Percentiles rank a stretch among this genome's conserved stretches.
Conservation (phyloP, 371 early-diverging fungal species). For the Basidiobolus meristosporus region DNA sequence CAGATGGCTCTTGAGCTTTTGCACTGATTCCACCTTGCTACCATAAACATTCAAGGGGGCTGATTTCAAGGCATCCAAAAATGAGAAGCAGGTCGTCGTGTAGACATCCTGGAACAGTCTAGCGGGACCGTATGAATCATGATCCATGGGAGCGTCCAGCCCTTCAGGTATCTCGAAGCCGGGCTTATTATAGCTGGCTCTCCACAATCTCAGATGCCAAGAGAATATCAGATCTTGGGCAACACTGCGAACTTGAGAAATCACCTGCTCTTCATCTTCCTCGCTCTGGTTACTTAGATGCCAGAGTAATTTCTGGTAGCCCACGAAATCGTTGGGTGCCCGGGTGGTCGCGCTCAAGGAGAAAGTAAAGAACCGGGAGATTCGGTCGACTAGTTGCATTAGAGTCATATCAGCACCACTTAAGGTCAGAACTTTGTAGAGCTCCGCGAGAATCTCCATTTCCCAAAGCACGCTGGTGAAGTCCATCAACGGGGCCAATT, state of each 20-base stretch:
- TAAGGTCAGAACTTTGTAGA: conserved; percentile 9
- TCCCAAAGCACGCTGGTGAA: conserved; percentile 24
- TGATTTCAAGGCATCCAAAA: conserved; percentile 14
- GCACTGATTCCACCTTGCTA: too few species aligned
- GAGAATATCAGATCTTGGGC: conserved; percentile 15
- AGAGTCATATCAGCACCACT: conserved; percentile 1
- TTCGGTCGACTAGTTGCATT: conserved; percentile 6
- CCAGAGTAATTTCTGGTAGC: conserved; percentile 48
- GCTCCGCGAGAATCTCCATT: conserved; percentile 22
- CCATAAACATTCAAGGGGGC: not conserved
- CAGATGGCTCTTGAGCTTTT: too few species aligned
- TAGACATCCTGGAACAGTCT: conserved; percentile 32
- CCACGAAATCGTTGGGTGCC: conserved; percentile 36
- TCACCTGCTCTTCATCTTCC: too few species aligned
- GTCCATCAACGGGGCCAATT: conserved; percentile 20
- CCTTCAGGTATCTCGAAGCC: conserved; percentile 9
- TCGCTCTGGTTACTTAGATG: conserved; percentile 14
- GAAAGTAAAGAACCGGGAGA: conserved; percentile 16
- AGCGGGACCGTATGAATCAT: conserved; percentile 24
- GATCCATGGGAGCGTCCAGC: conserved; percentile 10
- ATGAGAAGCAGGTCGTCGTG: conserved; percentile 27
- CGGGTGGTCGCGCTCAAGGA: conserved; percentile 29
- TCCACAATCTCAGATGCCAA: conserved; percentile 22
- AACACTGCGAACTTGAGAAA: conserved; percentile 5
- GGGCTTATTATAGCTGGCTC: conserved; percentile 11